phyloP scores from a whole-genome alignment of 2,329 filamentous ascomycete species.

The Lachnellula cervina region DNA sequence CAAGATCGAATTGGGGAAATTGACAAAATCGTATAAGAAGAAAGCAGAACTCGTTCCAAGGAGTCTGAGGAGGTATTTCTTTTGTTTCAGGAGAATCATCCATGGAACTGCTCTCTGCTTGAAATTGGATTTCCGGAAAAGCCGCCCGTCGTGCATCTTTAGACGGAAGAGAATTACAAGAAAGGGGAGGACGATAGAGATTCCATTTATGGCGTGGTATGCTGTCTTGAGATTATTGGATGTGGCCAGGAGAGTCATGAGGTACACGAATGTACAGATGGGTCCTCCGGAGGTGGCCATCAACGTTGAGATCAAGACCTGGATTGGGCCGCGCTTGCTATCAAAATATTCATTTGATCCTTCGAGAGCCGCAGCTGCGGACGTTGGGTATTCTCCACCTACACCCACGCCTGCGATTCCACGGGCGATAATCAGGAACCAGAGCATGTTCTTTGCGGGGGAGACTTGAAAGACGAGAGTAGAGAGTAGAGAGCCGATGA shows the following conservation, averaged over 20 bases:
- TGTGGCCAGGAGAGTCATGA: slow-evolving; percentile 33
- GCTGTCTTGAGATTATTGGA: slow-evolving; percentile 31
- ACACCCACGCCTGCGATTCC: slow-evolving; percentile 36
- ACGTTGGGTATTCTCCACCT: slow-evolving; percentile 35
- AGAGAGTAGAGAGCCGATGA: slow-evolving; percentile 33
- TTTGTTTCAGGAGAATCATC: slow-evolving; percentile 19
- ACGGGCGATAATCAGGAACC: slow-evolving; percentile 35
- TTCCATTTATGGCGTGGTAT: slow-evolving; percentile 30
- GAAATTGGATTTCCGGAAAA: slow-evolving; percentile 33
- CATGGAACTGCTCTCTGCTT: slow-evolving; percentile 28
- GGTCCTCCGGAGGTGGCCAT: slow-evolving; percentile 34
- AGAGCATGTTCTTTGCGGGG: slow-evolving; percentile 31
- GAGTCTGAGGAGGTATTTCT: slow-evolving; percentile 28
- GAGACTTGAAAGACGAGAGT: slow-evolving; percentile 34
- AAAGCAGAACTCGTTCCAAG: slow-evolving; percentile 33
- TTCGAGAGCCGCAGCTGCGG: slow-evolving; percentile 35
- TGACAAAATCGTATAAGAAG: slow-evolving; percentile 36
- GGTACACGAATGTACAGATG: slow-evolving; percentile 34
- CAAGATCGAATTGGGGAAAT: slow-evolving; percentile 36
- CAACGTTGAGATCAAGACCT: slow-evolving; percentile 33
- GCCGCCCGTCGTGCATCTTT: slow-evolving; percentile 32
- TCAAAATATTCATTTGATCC: slow-evolving; percentile 30
- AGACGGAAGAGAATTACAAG: slow-evolving; percentile 31
- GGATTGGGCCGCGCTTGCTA: slow-evolving; percentile 31
- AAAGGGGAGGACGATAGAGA: slow-evolving; percentile 32